Conservation (phyloP, 805 yeast genomes). For the Candida morakotiae region DNA sequence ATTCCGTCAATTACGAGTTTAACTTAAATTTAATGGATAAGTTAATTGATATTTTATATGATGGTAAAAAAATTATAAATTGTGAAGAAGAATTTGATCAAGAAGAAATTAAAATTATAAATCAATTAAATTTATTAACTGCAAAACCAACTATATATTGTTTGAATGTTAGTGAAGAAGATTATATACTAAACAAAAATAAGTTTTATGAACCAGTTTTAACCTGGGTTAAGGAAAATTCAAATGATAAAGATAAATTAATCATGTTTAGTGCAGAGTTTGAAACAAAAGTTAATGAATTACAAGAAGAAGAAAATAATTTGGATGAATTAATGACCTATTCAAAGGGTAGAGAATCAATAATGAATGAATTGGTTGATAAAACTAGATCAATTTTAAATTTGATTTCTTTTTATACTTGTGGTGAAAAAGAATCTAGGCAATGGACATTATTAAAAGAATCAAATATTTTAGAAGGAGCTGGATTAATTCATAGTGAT, state of each 20-base stretch:
- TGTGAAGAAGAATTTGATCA: conserved; percentile 64
- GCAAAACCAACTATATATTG: conserved; percentile 85
- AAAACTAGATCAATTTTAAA: conserved; percentile 66
- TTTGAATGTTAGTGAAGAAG: conserved; percentile 69
- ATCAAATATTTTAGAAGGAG: conserved; percentile 82
- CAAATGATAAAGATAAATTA: conserved; percentile 53
- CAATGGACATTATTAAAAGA: conserved; percentile 85
- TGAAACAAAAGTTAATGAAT: conserved; percentile 38
- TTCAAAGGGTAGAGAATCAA: conserved; percentile 34
- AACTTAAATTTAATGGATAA: conserved; percentile 30
- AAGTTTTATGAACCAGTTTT: conserved; percentile 48
- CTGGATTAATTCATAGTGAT: conserved; percentile 86
- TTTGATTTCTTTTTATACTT: conserved; percentile 80
- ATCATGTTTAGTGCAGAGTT: conserved; percentile 43
- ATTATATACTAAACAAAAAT: conserved; percentile 52
- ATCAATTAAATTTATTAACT: conserved; percentile 69
- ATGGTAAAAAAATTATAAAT: conserved; percentile 58
- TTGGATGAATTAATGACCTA: conserved; percentile 11
- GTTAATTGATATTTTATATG: conserved; percentile 29
- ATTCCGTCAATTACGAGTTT: conserved; percentile 18
- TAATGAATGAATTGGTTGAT: conserved; percentile 58
- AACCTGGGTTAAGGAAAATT: conserved; percentile 61
- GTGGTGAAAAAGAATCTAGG: conserved; percentile 79
- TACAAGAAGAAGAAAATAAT: conserved; percentile 14
- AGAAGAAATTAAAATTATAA: conserved; percentile 60